These are phyloP conservation scores for Acacia crassicarpa DNA, from an alignment of 306 rosid genomes.

Conservation along the genomic window DNA sequence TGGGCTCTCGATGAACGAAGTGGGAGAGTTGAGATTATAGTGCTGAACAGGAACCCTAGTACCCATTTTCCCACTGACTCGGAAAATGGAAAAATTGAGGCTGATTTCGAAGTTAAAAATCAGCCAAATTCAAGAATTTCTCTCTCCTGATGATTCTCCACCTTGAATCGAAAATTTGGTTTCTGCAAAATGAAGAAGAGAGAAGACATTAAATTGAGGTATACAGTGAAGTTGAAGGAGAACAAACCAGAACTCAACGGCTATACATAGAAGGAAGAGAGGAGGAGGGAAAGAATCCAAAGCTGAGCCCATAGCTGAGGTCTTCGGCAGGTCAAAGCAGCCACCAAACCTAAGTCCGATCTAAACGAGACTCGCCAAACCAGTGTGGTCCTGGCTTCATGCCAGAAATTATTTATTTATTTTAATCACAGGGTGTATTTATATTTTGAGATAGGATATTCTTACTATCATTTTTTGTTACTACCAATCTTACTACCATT, in stretches of 20 bases:
- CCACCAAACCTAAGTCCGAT: conserved; percentile 56
- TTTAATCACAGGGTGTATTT: too few relatives aligned
- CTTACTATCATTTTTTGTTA: too few relatives aligned
- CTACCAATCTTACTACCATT: too few relatives aligned
- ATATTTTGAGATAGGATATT: too few relatives aligned
- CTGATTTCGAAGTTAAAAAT: not conserved
- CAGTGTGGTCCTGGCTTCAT: not conserved
- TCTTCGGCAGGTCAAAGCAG: conserved; percentile 33
- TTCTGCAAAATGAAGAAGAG: conserved; percentile 3
- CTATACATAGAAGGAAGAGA: conserved; percentile 36
- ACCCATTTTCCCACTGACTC: conserved; percentile 50
- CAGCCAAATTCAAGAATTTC: conserved; percentile 16
- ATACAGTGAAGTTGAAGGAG: not conserved
- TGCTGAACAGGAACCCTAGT: conserved; percentile 89
- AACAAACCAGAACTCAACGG: conserved; percentile 32
- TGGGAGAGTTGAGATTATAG: conserved; percentile 78
- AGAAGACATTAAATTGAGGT: conserved; percentile 17
- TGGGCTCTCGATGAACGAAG: conserved; percentile 79
- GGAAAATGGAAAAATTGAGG: not conserved
- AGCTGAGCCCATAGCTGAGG: conserved; percentile 52
- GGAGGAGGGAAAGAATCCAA: conserved; percentile 17
- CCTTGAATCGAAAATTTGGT: not conserved
- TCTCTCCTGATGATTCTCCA: not conserved
- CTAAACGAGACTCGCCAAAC: conserved; percentile 46
- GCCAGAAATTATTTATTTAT: not conserved